phyloP scores from a whole-genome alignment of 495 filamentous ascomycete species.

The Daldinia concentrica region DNA sequence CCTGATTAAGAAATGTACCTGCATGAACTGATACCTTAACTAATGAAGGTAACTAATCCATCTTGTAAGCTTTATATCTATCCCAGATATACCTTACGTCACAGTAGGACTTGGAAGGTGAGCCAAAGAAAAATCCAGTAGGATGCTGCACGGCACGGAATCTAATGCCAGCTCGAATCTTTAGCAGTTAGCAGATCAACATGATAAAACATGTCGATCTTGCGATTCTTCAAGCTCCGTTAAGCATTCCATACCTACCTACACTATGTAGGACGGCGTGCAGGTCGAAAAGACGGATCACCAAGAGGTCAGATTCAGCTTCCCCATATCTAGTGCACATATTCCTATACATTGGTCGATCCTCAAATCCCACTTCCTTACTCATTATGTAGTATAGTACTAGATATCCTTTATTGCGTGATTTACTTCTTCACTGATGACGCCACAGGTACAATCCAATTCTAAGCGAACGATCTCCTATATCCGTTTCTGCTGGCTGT shows the following conservation, averaged over 20 bases:
- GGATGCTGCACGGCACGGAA: constrained; percentile 2
- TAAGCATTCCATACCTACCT: neutral
- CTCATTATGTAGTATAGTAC: too few species aligned
- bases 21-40: neutral
- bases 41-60: neutral
- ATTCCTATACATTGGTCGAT: too few species aligned
- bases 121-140: neutral
- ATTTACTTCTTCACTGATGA: too few species aligned
- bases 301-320: neutral
- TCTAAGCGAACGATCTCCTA: too few species aligned
- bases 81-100: too few species aligned
- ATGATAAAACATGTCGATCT: neutral
- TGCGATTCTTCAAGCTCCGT: neutral
- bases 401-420: too few species aligned
- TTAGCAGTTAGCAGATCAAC: neutral
- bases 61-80: neutral
- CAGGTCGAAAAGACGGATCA: neutral
- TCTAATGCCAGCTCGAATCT: neutral
- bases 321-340: too few species aligned
- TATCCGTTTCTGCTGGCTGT: too few species aligned
- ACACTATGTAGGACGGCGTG: neutral
- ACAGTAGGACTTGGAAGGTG: neutral
- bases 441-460: too few species aligned
- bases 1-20: neutral
- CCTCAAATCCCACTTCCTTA: too few species aligned